Percentiles rank a stretch among this genome's conserved stretches.
Evolutionary conservation across 306 rosid genomes (phyloP).

Genomic region (Cicer arietinum): DNA sequence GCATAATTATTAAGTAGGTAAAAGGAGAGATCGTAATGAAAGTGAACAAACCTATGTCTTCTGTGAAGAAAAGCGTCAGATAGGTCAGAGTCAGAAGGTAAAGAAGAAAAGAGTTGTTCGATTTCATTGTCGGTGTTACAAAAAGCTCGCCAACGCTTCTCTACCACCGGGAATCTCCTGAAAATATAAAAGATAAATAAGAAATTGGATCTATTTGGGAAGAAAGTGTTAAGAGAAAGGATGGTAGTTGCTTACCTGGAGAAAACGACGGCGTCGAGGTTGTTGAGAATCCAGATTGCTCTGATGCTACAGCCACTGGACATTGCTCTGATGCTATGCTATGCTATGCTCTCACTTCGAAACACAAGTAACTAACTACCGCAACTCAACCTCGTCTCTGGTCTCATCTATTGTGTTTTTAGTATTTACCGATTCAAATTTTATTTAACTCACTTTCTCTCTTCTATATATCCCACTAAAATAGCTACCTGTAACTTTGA

Average conservation of each 20-base stretch:
- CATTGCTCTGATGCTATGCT: constrained; percentile 55
- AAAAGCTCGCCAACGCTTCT: constrained; percentile 84
- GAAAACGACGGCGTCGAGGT: constrained; percentile 79
- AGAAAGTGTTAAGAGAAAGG: not conserved
- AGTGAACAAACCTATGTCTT: constrained; percentile 57
- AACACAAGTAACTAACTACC: not conserved
- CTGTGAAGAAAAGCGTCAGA: constrained; percentile 74
- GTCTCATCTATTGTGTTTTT: not conserved
- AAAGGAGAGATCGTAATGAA: not conserved
- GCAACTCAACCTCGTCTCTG: not conserved
- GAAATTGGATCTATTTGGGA: constrained; percentile 6
- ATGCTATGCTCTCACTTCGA: constrained; percentile 1
- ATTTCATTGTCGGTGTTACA: constrained; percentile 51
- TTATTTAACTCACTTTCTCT: too few relatives aligned
- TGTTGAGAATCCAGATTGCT: constrained; percentile 95
- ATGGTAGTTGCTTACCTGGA: constrained; percentile 54
- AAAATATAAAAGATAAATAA: not conserved
- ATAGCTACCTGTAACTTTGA: too few relatives aligned
- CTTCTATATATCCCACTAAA: too few relatives aligned
- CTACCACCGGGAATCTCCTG: constrained; percentile 95
- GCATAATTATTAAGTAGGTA: not conserved
- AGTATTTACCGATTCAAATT: too few relatives aligned
- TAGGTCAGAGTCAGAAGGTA: constrained; percentile 70
- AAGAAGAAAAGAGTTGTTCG: constrained; percentile 48
- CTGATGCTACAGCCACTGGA: constrained; percentile 76